phyloP scores from a whole-genome alignment of 352 stramenopile species.

The Blastocystis sp. region DNA sequence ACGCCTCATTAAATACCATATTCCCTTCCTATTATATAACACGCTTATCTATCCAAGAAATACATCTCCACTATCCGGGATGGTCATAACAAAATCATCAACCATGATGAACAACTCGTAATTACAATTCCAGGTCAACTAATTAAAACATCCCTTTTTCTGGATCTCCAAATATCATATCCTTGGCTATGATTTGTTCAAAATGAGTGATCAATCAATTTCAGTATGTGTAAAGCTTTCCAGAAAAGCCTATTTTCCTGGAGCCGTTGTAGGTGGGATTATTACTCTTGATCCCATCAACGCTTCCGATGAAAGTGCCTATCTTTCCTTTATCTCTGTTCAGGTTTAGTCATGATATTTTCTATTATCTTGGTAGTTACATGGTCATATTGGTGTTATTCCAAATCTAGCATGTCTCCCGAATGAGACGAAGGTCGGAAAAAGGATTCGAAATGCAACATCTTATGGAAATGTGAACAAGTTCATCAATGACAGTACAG shows the following conservation, averaged over 20 bases:
- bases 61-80: conserved; percentile 43
- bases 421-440: background rate
- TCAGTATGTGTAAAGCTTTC: conserved; percentile 30
- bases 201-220: background rate
- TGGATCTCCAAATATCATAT: background rate
- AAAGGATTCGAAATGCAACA: background rate
- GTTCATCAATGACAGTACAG: conserved; percentile 48
- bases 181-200: background rate
- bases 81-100: conserved; percentile 63
- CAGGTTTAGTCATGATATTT: background rate
- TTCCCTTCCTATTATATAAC: conserved; percentile 34
- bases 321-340: conserved; percentile 46
- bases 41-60: background rate
- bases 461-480: conserved; percentile 43
- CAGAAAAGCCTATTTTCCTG: conserved; percentile 25
- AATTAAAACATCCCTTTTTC: background rate
- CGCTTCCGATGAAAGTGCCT: background rate
- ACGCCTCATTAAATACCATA: conserved; percentile 58
- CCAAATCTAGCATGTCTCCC: conserved; percentile 8
- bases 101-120: conserved; percentile 5
- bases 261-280: conserved; percentile 21
- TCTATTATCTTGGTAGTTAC: background rate
- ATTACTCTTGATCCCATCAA: background rate
- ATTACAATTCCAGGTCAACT: background rate
- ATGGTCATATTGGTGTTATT: conserved; percentile 51